Evolutionary conservation across 1,284 basidiomycete genomes (phyloP), one percentile per base, ranked within the genome.

Genomic region (Moniliophthora roreri): DNA sequence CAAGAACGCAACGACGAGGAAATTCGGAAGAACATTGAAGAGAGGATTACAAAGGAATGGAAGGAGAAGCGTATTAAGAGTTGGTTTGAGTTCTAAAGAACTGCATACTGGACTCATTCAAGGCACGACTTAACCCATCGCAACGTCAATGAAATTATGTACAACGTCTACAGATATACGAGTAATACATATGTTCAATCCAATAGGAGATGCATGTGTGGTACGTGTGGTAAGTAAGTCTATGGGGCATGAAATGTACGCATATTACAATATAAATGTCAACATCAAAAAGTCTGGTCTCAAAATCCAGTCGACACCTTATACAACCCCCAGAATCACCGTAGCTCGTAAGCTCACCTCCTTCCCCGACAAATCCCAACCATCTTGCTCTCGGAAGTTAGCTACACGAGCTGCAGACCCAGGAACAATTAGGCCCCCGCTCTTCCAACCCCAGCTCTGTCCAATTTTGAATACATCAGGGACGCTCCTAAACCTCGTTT

Each of bases 401-500:
- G 64, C 61, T 50, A 62, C 66, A 63, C 67, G 54, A 48, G 49
- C 51, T 50, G 41, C 52, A 18, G 57, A 41, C 7, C 10, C 40
- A 41, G 8, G 10, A 41, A 23, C 41, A 60, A 53, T 46, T 54
- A 80, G 63, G 81, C 81, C 61, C 83, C 85, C 50, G 77, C 80
- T 60, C 78, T 89, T 91, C 87, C 88, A 91, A 1, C 88, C 87
- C 88, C 87, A 90, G 62, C 88, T 89, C 71, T 88, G 85, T 58
- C 81, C 81, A 44, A 94, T 78, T 20, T 85, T 79, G 65, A 98
- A 97, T 45, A 82, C 79, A 66, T 97, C 94, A 1, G 94, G 95
- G 0, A 87, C 84, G 56, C 90, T 93, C 53, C 84, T 81, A 66
- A 97, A 97, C 44, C 86, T 80, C 42, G 92, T 94, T 62, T 94